Conservation (phyloP, 495 filamentous ascomycete species). For the Xanthoparmelia taractica region DNA sequence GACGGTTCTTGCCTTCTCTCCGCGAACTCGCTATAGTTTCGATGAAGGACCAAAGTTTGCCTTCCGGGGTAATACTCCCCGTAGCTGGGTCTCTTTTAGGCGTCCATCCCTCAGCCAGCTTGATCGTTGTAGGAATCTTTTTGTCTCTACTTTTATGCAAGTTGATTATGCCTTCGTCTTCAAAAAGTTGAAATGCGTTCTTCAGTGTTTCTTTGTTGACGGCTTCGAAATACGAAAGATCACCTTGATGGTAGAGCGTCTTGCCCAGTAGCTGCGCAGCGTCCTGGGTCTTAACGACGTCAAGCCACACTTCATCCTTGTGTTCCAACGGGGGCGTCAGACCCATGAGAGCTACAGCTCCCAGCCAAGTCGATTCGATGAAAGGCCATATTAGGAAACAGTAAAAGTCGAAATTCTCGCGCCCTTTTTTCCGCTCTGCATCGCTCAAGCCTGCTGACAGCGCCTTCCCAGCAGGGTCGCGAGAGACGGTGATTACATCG, state of each 20-base stretch:
- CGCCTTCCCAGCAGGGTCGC: constrained; percentile 48
- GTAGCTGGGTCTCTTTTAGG: constrained; percentile 55
- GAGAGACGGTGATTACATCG: constrained; percentile 63
- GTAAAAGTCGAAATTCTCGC: constrained; percentile 97
- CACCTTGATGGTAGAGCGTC: constrained; percentile 94
- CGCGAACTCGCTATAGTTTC: constrained; percentile 75
- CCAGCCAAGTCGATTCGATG: constrained; percentile 87
- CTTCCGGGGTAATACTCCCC: constrained; percentile 56
- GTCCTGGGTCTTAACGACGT: constrained; percentile 67
- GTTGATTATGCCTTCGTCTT: constrained; percentile 82
- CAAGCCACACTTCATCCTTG: constrained; percentile 65
- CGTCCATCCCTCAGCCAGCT: constrained; percentile 70
- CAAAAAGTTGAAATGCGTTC: constrained; percentile 80
- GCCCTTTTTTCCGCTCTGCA: constrained; percentile 62
- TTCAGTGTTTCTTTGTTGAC: constrained; percentile 97
- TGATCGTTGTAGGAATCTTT: constrained; percentile 48
- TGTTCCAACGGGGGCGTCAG: constrained; percentile 63
- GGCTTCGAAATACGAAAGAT: constrained; percentile 92
- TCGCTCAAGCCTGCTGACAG: constrained; percentile 64
- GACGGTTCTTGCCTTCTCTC: constrained; percentile 87
- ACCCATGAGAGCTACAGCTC: constrained; percentile 75
- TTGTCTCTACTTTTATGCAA: constrained; percentile 58
- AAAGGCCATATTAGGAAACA: constrained; percentile 98
- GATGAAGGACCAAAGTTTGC: constrained; percentile 80
- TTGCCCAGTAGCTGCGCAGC: constrained; percentile 86